Evolutionary conservation across 1,139 yeast species (phyloP), one percentile per base, ranked within the genome.

Genomic region (Blastobotrys apis): DNA sequence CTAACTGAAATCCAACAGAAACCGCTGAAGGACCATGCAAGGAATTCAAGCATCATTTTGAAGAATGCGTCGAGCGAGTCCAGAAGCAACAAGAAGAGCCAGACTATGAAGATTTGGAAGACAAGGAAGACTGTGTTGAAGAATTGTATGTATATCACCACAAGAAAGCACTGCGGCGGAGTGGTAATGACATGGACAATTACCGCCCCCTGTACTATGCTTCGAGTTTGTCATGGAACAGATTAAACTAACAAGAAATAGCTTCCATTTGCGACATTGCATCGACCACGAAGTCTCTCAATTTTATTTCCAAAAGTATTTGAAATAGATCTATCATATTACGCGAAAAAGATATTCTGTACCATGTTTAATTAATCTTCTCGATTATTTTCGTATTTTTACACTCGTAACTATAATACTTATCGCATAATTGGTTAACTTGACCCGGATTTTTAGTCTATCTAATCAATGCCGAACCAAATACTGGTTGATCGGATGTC

Each of bases 101-200:
- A 56, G 94, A 73, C 54, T 88, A 90, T 66, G 95, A 72, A 30
- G 80, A 82, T 47, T 76, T 76, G 62, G 81, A 74, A n/a, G 76
- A 86, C 75, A 88, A 90, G 72, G 97, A 90, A 52, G 95, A 90
- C 71, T 92, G 98, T 75, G 83, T 90, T 53, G 97, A 92, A 71
- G 98, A 92, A 72, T 92, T 84, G 57, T 54, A 52, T 47, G 57
- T 51, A 21, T 22, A 3, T 10, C 23, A 16, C 5, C 23, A 16
- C 13, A 4, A n/a, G 31, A 10, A 6, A 8, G 9, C 27, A 6
- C 6, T 23, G 27, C 27, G 6, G 10, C 27, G 27, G 27, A 23
- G 27, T 8, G 6, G 27, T 6, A 23, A 23, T 23, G 27, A 23
- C 6, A 23, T 8, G 10, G 27, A 23, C 6, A 6, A 8, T 8